Base-by-base conservation (phyloP, 805 yeast genomes). In the Saccharomycopsis fermentans region DNA sequence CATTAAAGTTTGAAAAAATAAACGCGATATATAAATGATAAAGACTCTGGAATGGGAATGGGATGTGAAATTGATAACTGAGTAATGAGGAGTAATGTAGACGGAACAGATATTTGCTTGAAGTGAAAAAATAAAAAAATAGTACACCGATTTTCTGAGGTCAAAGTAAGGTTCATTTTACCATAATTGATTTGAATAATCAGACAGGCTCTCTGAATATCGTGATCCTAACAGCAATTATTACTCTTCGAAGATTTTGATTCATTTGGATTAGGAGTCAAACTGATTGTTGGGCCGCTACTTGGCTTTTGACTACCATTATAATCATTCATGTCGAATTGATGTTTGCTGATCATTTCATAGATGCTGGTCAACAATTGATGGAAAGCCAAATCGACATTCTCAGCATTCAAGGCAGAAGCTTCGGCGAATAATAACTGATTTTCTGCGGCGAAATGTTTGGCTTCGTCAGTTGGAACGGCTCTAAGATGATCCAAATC, bases 401-500 rank as follows among this genome's bases (percentile, higher is more conserved):
- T 94, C 68, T 92, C 95, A 52, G 96, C 86, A 65, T 89, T 89
- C 63, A 94, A 79, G 29, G 98, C 99, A 62, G 95, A 86, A 16
- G 98, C 95, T 77, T 94, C 99, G 52, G 97, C 92, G 71, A 94
- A 94, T 67, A 94, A 77, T 66, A 94, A 78, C 71, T 82, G 88
- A 75, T 94, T 91, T 73, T 94, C 97, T 61, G 87, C 82, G 43
- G 97, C 96, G 74, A 91, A 91, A 68, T 86, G 87, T 73, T 85
- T 87, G 60, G 98, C 99, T 74, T 94, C 99, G 60, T 94, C 98
- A 35, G 97, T 91, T 61, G 98, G 96, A 21, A 94, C 96, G 0
- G 97, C 97, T 68, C 99, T 83, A 69, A 90, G 77, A 73, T 92
- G 97, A 65, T 85, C 88, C 70, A 90, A 78, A 77, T 91, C 97